Evolutionary conservation across 2,329 filamentous ascomycete species (phyloP).

Genomic region (Botrytis byssoidea): DNA sequence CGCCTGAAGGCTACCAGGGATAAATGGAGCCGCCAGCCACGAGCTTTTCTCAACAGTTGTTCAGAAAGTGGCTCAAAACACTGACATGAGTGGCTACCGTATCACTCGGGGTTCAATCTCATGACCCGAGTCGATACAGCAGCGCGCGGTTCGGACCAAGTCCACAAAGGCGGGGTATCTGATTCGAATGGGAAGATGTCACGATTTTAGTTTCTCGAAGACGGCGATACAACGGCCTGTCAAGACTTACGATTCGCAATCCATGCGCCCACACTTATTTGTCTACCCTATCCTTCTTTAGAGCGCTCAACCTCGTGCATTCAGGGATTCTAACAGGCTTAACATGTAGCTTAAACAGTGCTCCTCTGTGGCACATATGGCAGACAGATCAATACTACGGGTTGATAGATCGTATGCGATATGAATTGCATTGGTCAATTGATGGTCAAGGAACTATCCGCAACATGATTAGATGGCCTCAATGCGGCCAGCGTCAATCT

Average conservation of each 20-base stretch:
- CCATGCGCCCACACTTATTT: background rate
- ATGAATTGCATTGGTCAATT: background rate
- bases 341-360: slow-evolving; percentile 3
- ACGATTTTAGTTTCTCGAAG: slow-evolving; percentile 14
- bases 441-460: background rate
- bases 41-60: slow-evolving; percentile 24
- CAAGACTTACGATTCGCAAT: background rate
- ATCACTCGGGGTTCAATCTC: slow-evolving; percentile 10
- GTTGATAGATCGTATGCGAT: background rate
- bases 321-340: background rate
- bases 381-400: slow-evolving; percentile 2
- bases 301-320: background rate
- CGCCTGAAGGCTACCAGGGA: slow-evolving; percentile 26
- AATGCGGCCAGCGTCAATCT: slow-evolving; percentile 16
- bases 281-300: too few relatives aligned
- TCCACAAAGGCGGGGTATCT: background rate
- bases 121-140: slow-evolving; percentile 7
- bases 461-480: background rate
- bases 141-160: slow-evolving; percentile 15
- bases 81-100: slow-evolving; percentile 32
- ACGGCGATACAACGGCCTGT: slow-evolving; percentile 9
- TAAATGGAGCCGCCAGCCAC: slow-evolving; percentile 32
- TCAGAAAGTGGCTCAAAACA: slow-evolving; percentile 32
- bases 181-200: slow-evolving; percentile 9
- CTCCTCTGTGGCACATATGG: background rate